phyloP scores from a whole-genome alignment of 768 basidiomycete species.

The Boletus vermiculosoides region DNA sequence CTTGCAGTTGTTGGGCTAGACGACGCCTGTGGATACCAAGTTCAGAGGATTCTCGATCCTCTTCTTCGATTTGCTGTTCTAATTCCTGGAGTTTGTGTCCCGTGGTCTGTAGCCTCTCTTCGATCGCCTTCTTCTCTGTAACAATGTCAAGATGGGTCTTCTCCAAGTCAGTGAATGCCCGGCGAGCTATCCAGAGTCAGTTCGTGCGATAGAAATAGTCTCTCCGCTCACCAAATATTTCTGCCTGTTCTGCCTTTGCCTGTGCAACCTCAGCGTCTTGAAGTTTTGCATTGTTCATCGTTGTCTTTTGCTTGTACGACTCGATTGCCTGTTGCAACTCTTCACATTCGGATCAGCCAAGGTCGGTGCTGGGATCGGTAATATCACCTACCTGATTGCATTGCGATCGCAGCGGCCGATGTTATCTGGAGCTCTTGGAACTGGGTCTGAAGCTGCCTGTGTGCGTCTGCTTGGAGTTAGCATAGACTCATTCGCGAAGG shows the following conservation, averaged over 20 bases:
- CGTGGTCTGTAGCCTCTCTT: constrained; percentile 47
- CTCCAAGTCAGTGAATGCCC: constrained; percentile 61
- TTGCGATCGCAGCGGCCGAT: constrained; percentile 55
- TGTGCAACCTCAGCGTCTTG: constrained; percentile 69
- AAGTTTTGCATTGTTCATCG: constrained; percentile 54
- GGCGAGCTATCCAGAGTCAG: constrained; percentile 46
- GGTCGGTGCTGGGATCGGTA: not conserved
- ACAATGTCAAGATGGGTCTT: constrained; percentile 50
- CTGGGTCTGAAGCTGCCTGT: constrained; percentile 55
- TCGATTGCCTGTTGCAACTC: constrained; percentile 66
- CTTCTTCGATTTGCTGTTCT: constrained; percentile 63
- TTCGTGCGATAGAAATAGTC: not conserved
- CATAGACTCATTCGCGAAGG: not conserved
- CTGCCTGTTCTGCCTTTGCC: constrained; percentile 62
- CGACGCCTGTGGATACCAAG: constrained; percentile 62
- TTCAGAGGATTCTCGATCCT: constrained; percentile 65
- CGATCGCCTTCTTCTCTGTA: constrained; percentile 51
- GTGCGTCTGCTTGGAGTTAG: constrained; percentile 43
- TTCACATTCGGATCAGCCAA: constrained; percentile 20
- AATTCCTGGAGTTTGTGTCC: constrained; percentile 58
- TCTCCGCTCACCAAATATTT: constrained; percentile 51
- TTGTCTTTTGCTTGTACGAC: constrained; percentile 62
- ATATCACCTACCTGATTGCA: constrained; percentile 49
- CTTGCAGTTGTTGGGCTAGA: constrained; percentile 73
- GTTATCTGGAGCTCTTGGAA: constrained; percentile 65